Conservation (phyloP, 129 eudicot species). For the Smallanthus sonchifolius region DNA sequence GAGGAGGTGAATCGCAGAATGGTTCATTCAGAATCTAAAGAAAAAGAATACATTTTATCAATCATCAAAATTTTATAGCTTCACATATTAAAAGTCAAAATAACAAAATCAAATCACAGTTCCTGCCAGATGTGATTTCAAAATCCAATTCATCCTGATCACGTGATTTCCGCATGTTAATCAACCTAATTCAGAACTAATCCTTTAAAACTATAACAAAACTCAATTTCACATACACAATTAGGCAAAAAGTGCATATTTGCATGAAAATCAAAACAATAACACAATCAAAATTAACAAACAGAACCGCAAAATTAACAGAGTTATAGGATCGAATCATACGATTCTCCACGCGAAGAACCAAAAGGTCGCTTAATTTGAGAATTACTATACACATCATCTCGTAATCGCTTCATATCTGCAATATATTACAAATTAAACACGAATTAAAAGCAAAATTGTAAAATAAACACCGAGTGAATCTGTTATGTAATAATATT, state of each 20-base stretch:
- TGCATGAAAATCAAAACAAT: slow-evolving; percentile 17
- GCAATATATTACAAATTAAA: slow-evolving; percentile 28
- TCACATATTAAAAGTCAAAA: not conserved
- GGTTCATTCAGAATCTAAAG: not conserved
- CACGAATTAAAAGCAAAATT: slow-evolving; percentile 1
- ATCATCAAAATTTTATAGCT: not conserved
- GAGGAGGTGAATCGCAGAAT: not conserved
- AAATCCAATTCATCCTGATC: slow-evolving; percentile 16
- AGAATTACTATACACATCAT: slow-evolving; percentile 67
- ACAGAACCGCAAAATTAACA: not conserved
- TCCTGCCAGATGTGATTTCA: slow-evolving; percentile 11
- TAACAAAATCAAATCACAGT: not conserved
- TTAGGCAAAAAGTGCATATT: slow-evolving; percentile 9
- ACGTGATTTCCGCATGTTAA: not conserved
- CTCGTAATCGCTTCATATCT: slow-evolving; percentile 92
- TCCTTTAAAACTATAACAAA: slow-evolving; percentile 16
- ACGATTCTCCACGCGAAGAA: slow-evolving; percentile 89
- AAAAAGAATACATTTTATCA: slow-evolving; percentile 1
- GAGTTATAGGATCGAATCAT: slow-evolving; percentile 22
- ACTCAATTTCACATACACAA: slow-evolving; percentile 12
- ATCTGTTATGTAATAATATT: not conserved
- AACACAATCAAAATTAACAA: not conserved
- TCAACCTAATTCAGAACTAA: slow-evolving; percentile 27
- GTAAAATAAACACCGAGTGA: not conserved
- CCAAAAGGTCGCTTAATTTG: slow-evolving; percentile 87